Base-by-base conservation (phyloP, 495 filamentous ascomycete genomes). In the Tetracladium setigerum region DNA sequence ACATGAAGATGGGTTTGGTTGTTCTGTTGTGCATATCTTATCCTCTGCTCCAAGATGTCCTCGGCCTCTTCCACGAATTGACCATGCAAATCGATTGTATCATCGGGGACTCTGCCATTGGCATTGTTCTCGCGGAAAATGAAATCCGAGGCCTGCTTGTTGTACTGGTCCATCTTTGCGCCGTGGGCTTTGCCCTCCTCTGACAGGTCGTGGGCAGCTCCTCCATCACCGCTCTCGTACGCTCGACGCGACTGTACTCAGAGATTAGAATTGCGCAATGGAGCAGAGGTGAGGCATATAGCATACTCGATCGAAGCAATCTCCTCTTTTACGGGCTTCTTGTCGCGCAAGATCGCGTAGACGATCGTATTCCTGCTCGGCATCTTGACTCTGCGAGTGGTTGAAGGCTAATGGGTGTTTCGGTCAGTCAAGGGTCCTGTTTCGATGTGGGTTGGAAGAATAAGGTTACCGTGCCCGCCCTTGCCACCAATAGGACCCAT, bases 51-150 rank as follows among this genome's bases (percentile, higher is more conserved):
- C 18, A 96, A 66, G 33, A 95, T 90, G 37, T 87, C 77, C 72
- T 95, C 86, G 5, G 94, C 92, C 70, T 98, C 92, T 58, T 91
- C 84, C 38, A 94, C 92, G 61, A 82, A 95, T 59, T 91, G 83
- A 0, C 92, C 89, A 56, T 98, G 92, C 37, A 98, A 69, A 68
- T 98, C 92, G 53, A 98, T 95, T 3, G 84, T 87, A 57, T 97
- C 89, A 18, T 75, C 74, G 10, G 70, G 69, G 10, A 92, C 81
- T 39, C 84, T 76, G 11, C 72, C 82, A 3, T 63, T 50, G 5
- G 84, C 76, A 63, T 96, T 98, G 65, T 96, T 95, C 65, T 88
- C 87, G 2, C 86, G 78, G 73, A 97, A 96, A 53, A 97, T 97
- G 63, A 77, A 94, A 44, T 95, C 87, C 30, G 87, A 87, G 7